A percentile compares a stretch with the other conserved stretches of the same genome.
These are phyloP conservation scores for Trichophyton verrucosum DNA, from an alignment of 2,329 filamentous ascomycete species.

Conservation along the genomic window DNA sequence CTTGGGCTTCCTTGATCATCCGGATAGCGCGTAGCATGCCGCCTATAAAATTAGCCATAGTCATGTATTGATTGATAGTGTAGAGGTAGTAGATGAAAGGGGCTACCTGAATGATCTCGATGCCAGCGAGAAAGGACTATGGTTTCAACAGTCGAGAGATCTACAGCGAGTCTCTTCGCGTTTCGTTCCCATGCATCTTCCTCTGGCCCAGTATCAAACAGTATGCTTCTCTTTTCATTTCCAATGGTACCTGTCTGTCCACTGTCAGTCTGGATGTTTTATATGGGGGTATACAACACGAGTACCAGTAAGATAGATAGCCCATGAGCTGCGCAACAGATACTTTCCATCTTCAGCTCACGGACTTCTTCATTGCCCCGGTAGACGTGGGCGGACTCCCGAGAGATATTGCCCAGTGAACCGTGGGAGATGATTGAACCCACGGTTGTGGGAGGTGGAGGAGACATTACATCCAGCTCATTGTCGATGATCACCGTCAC, in stretches of 20 bases:
- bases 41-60: slow-evolving; percentile 18
- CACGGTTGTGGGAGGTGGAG: slow-evolving; percentile 24
- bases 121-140: slow-evolving; percentile 45
- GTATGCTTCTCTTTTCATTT: slow-evolving; percentile 33
- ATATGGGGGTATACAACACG: background rate
- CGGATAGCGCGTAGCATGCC: slow-evolving; percentile 40
- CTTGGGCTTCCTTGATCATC: slow-evolving; percentile 34
- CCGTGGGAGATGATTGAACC: slow-evolving; percentile 34
- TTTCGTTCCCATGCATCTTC: slow-evolving; percentile 42
- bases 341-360: slow-evolving; percentile 39
- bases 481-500: slow-evolving; percentile 43
- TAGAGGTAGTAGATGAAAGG: background rate
- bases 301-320: slow-evolving; percentile 40
- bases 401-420: slow-evolving; percentile 32
- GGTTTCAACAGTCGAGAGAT: slow-evolving; percentile 35
- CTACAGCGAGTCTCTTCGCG: slow-evolving; percentile 31
- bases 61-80: background rate
- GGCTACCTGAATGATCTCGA: slow-evolving; percentile 41
- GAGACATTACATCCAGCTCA: slow-evolving; percentile 43
- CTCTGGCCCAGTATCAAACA: slow-evolving; percentile 45
- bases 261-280: background rate
- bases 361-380: slow-evolving; percentile 33
- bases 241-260: slow-evolving; percentile 37
- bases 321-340: slow-evolving; percentile 45
- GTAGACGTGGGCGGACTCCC: slow-evolving; percentile 24